Conservation (phyloP, 345 rosid species). For the Populus ilicifolia region DNA sequence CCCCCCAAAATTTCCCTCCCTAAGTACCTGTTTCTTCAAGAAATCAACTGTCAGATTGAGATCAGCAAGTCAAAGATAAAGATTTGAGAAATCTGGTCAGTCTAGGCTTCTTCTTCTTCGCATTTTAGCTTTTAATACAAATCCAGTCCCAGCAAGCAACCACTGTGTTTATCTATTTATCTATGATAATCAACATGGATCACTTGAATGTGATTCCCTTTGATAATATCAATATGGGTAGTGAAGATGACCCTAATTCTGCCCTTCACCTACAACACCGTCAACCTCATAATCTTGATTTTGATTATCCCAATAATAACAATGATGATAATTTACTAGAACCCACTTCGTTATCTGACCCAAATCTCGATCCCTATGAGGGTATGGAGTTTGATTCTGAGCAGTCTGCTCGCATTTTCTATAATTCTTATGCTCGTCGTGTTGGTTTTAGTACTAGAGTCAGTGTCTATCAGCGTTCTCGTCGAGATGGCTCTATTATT, state of each 20-base stretch:
- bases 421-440: constrained; percentile 45
- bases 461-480: constrained; percentile 37
- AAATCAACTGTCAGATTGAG: background rate
- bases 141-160: background rate
- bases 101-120: background rate
- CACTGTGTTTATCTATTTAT: background rate
- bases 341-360: constrained; percentile 9
- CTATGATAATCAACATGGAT: background rate
- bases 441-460: constrained; percentile 42
- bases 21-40: background rate
- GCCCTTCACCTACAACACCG: background rate
- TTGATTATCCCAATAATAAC: background rate
- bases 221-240: background rate
- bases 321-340: background rate
- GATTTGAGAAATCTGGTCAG: background rate
- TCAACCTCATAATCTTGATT: background rate
- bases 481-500: constrained; percentile 40
- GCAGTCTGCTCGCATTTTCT: constrained; percentile 40
- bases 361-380: constrained; percentile 34
- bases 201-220: background rate
- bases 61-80: background rate
- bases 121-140: background rate
- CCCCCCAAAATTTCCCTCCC: background rate
- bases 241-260: background rate
- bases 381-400: constrained; percentile 50